Evolutionary conservation across 139 green algal genomes (phyloP), one percentile per base, ranked within the genome.

Genomic region (Microglena sp.): DNA sequence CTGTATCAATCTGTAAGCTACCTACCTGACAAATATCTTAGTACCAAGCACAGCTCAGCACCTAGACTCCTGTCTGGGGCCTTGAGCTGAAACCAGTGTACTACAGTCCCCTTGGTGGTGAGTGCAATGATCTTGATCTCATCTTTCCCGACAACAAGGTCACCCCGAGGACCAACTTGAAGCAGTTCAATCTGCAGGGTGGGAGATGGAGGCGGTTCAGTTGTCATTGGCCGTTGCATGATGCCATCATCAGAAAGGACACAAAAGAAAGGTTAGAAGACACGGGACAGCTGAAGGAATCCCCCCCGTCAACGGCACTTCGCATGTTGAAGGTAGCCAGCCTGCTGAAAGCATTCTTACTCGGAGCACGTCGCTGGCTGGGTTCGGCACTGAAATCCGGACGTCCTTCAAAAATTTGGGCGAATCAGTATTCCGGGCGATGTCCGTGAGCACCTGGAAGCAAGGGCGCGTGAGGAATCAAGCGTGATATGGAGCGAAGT

Each of bases 371-470:
- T 77, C 71, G 8, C 8, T 70, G 24, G 62, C 60, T 1, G 65
- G 71, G 32, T n/a, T 44, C 8, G 44, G 32, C 0, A 77, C 65
- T 5, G 46, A 27, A 3, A 77, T 56, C 7, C 71, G 50, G 40
- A 69, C 45, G 60, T 77, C 71, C 33, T 73, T 77, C 0, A 77
- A 54, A 54, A 77, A 77, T 29, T 77, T 77, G 26, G 71, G 71
- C 28, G 66, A 33, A 18, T 50, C 5, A 3, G 61, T 67, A 3
- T 63, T 56, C 18, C 33, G 60, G 1, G 60, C 58, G 0, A 71
- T 44, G 29, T 76, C 70, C 0, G 70, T 76, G 33, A 68, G 68
- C 1, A 69, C 58, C 70, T 76, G n/a, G n/a, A n/a, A n/a, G 64
- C 44, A 33, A 33, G 5, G 18, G 11, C 4, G 2, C 6, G 0